phyloP scores from a whole-genome alignment of 441 rosid genomes.

The Oxalis stricta region DNA sequence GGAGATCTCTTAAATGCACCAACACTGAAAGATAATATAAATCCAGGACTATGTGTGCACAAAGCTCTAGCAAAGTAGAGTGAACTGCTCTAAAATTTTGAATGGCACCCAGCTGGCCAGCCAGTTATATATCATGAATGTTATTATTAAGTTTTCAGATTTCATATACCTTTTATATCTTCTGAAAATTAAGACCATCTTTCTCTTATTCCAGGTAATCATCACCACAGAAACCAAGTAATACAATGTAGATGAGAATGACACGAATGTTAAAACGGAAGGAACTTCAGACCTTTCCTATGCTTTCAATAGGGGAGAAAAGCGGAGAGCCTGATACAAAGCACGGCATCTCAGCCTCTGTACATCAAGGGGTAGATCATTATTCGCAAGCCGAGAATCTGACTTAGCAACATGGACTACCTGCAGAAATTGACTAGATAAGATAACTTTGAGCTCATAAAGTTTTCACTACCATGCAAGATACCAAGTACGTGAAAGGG shows the following conservation, averaged over 20 bases:
- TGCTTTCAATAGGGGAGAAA: conserved; percentile 65
- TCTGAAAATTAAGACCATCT: background rate
- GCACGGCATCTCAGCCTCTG: conserved; percentile 91
- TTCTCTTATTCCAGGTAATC: background rate
- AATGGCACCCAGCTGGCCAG: background rate
- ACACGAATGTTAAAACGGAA: conserved; percentile 5
- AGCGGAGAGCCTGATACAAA: conserved; percentile 53
- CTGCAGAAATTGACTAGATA: conserved; percentile 24
- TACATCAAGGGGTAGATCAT: conserved; percentile 68
- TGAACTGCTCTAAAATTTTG: background rate
- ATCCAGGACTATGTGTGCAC: conserved; percentile 5
- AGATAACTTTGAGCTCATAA: conserved; percentile 5
- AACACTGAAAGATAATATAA: conserved; percentile 15
- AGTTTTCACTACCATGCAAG: too few species aligned
- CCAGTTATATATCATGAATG: background rate
- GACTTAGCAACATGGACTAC: conserved; percentile 85
- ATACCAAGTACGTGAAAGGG: too few species aligned
- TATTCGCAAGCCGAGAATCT: conserved; percentile 93
- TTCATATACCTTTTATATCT: background rate
- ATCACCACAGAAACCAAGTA: background rate
- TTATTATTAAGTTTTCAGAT: background rate
- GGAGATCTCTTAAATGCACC: conserved; percentile 76
- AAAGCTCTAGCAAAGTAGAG: conserved; percentile 1
- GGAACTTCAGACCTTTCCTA: conserved; percentile 70
- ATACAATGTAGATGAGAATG: background rate